These are phyloP conservation scores for Poteriospumella lacustris DNA, from an alignment of 108 stramenopile species.

Conservation along the genomic window DNA sequence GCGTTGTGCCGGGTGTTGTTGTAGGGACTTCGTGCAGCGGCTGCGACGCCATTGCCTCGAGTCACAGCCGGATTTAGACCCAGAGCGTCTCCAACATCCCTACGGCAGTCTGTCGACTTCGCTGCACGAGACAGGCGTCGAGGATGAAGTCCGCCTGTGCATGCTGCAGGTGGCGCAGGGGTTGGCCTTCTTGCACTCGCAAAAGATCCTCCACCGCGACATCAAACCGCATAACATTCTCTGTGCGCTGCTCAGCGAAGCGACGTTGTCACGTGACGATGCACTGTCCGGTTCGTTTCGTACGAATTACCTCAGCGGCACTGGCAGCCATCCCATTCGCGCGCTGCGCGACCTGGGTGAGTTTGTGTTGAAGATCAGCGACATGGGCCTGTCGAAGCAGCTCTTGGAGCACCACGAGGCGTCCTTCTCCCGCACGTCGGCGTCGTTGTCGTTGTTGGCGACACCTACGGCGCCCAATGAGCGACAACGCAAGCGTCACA, in stretches of 20 bases:
- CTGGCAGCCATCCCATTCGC: neutral
- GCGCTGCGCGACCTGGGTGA: neutral
- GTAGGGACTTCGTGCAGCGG: too few species aligned
- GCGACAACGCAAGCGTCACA: too few species aligned
- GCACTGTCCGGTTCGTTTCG: neutral
- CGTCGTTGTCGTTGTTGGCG: neutral
- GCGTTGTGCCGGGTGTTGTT: too few species aligned
- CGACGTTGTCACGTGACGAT: neutral
- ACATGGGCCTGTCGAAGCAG: conserved; percentile 94
- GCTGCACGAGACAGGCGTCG: neutral
- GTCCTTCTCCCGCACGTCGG: conserved; percentile 10
- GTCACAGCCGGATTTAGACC: too few species aligned
- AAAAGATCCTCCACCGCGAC: conserved; percentile 81
- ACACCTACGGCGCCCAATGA: too few species aligned
- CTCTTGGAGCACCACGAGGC: conserved; percentile 44
- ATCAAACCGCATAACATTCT: conserved; percentile 83
- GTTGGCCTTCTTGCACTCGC: conserved; percentile 75
- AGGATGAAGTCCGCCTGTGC: neutral
- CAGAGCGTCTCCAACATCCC: too few species aligned
- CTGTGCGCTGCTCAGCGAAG: conserved; percentile 45
- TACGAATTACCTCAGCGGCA: neutral
- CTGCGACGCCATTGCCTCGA: too few species aligned
- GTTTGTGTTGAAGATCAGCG: conserved; percentile 59
- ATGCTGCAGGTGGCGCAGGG: conserved; percentile 57
- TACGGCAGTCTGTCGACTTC: too few species aligned